Conservation (phyloP, 164 flowering plant species). For the Sedum album region DNA sequence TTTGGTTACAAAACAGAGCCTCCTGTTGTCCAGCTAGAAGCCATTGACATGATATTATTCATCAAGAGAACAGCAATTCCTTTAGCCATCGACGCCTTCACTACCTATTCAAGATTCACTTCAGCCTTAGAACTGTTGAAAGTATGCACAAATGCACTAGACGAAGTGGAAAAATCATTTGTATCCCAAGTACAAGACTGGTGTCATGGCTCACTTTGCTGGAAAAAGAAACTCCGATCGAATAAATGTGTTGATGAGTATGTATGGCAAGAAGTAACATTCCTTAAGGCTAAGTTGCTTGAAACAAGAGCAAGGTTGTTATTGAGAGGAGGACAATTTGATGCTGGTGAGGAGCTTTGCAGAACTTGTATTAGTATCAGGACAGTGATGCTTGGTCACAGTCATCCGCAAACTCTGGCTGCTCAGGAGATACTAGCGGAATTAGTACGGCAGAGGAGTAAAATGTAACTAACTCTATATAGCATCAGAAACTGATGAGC, state of each 20-base stretch:
- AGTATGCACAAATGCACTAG: slow-evolving; percentile 81
- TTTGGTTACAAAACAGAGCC: slow-evolving; percentile 87
- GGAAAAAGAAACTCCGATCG: slow-evolving; percentile 50
- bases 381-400: slow-evolving; percentile 89
- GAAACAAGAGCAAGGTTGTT: slow-evolving; percentile 81
- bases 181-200: slow-evolving; percentile 76
- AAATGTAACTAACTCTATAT: slow-evolving; percentile 27
- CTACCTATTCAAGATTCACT: slow-evolving; percentile 65
- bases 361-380: slow-evolving; percentile 84
- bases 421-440: slow-evolving; percentile 85
- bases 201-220: slow-evolving; percentile 70
- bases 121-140: slow-evolving; percentile 76
- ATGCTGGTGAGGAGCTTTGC: slow-evolving; percentile 76
- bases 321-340: slow-evolving; percentile 78
- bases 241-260: slow-evolving; percentile 63
- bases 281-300: slow-evolving; percentile 72
- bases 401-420: slow-evolving; percentile 69
- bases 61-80: slow-evolving; percentile 69
- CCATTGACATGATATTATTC: slow-evolving; percentile 60
- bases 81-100: slow-evolving; percentile 58
- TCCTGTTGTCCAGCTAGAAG: slow-evolving; percentile 60
- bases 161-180: slow-evolving; percentile 78
- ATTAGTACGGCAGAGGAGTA: slow-evolving; percentile 73
- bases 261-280: slow-evolving; percentile 83
- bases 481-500: neutral